Base-by-base conservation (phyloP, 371 early-diverging fungal species). In the Mortierella sp. region DNA sequence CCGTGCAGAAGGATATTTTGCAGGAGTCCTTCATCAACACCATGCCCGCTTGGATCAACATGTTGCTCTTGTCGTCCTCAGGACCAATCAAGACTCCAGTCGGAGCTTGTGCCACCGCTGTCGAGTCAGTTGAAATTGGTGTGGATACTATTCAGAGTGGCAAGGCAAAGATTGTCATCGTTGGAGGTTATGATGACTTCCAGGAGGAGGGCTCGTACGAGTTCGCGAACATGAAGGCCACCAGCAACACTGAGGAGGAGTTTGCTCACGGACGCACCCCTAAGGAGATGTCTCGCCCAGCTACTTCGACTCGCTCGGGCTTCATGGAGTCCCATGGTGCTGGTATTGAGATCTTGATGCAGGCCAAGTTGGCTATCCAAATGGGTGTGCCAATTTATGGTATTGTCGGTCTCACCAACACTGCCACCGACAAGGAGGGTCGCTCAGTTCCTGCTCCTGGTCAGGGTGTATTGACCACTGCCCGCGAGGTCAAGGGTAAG, bases 161-260 rank as follows among this genome's bases (percentile, higher is more conserved):
- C 71, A 97, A 96, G 86, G 98, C 98, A 62, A 95, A 96, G 87
- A 92, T 98, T 68, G 95, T 97, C 84, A 85, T 98, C 72, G 97
- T 96, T 63, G 98, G 98, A 86, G 97, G 95, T 20, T 95, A 93
- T 74, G 98, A 98, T 83, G 97, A 96, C 72, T 95, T 96, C 86
- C 93, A 93, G 64, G 97, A 97, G 84, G 97, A 98, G 77, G 94
- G 96, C 47, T 94, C 94, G 43, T 94, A 93, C 73, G 98, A 98
- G 88, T 97, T 98, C 87, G 96, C 96, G 75, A 95, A 96, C 90
- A 98, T 97, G 97, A 96, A 96, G 90, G 98, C 97, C 43, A 97
- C 98, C 30, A 92, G 93, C 70, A 95, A 91, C 83, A 86, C 97
- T 40, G 88, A 90, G 28, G 95, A 93, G 43, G 98, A 98, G 87